Percentiles rank a stretch among this genome's conserved stretches.
These are phyloP conservation scores for Boletus pseudo-olivaceus DNA, from an alignment of 768 basidiomycete species.

Conservation along the genomic window DNA sequence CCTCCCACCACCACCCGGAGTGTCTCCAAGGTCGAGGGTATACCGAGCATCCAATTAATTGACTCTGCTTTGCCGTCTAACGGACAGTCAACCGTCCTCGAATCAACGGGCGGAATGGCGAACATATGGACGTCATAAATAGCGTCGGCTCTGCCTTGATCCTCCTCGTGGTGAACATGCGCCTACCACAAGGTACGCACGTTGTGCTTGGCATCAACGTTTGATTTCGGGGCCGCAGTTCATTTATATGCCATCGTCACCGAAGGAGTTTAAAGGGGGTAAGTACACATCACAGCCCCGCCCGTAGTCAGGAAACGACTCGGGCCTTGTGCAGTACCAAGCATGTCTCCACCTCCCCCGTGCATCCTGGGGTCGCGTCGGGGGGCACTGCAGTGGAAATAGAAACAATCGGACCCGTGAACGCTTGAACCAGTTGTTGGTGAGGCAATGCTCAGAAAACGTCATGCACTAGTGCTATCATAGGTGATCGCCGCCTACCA, in stretches of 20 bases:
- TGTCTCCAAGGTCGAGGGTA: not conserved
- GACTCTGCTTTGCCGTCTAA: not conserved
- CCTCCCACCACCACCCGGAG: not conserved
- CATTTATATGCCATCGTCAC: conserved; percentile 4
- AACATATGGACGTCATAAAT: not conserved
- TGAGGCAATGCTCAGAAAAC: conserved; percentile 3
- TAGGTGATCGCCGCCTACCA: too few relatives aligned
- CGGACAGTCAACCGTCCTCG: not conserved
- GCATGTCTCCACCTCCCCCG: conserved; percentile 5
- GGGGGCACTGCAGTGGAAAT: conserved; percentile 5
- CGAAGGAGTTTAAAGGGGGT: not conserved
- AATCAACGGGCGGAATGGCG: not conserved
- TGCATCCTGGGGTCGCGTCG: conserved; percentile 5
- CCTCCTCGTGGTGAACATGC: conserved; percentile 20
- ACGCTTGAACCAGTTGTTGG: not conserved
- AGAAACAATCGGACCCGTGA: not conserved
- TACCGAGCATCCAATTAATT: not conserved
- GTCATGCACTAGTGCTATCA: not conserved
- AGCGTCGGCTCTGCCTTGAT: not conserved
- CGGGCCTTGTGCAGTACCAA: conserved; percentile 11
- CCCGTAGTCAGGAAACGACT: conserved; percentile 11
- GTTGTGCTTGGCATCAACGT: conserved; percentile 11
- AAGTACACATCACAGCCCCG: not conserved
- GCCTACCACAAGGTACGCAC: conserved; percentile 10
- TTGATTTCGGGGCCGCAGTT: conserved; percentile 19